These are phyloP conservation scores for Acorus calamus DNA, from an alignment of 106 monocot species.

Conservation along the genomic window DNA sequence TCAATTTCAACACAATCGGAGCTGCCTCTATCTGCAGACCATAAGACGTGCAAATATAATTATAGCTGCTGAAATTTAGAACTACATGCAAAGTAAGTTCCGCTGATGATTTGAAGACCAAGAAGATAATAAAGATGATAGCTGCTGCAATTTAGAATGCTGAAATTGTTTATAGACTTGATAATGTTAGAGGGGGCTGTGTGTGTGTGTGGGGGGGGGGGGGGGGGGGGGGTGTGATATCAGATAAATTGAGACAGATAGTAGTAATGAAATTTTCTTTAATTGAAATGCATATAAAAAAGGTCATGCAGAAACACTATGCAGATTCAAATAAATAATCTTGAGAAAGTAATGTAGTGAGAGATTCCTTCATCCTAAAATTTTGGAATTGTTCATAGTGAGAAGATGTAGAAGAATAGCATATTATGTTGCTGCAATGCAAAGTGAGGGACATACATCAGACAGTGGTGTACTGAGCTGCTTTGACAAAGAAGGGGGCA, in stretches of 20 bases:
- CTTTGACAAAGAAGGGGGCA: slow-evolving; percentile 41
- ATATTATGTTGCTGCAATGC: not conserved
- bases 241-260: no score
- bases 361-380: no score
- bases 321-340: no score
- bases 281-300: no score
- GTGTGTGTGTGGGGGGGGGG: no score
- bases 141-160: no score
- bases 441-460: slow-evolving; percentile 25
- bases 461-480: slow-evolving; percentile 42
- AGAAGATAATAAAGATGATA: not conserved
- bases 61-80: not conserved
- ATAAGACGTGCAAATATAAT: not conserved
- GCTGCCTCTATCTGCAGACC: slow-evolving; percentile 54
- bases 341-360: no score
- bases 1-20: slow-evolving; percentile 39
- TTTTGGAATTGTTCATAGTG: not conserved
- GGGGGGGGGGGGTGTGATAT: no score
- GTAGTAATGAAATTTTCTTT: no score
- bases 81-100: not conserved
- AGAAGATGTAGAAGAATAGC: not conserved
- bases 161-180: no score
- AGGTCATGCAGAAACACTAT: no score
- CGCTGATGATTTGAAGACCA: not conserved
- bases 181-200: no score